Evolutionary conservation across 805 yeast species (phyloP).

Genomic region (Saccharomycopsis fibuligera): DNA sequence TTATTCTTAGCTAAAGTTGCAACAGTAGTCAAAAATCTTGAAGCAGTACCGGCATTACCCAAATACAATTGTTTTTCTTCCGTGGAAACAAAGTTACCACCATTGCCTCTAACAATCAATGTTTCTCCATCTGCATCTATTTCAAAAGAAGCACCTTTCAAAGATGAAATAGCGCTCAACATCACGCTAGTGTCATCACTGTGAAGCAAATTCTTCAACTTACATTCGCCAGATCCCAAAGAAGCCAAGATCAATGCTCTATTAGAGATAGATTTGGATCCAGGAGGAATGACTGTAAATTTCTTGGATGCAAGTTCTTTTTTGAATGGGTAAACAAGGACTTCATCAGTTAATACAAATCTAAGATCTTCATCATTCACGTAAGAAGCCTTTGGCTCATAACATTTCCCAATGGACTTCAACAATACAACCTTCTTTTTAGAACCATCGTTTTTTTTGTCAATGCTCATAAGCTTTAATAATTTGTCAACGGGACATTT

Average conservation of each 20-base stretch:
- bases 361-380: slow-evolving; percentile 77
- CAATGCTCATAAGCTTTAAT: slow-evolving; percentile 84
- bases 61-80: slow-evolving; percentile 66
- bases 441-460: slow-evolving; percentile 92
- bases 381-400: slow-evolving; percentile 79
- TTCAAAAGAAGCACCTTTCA: slow-evolving; percentile 59
- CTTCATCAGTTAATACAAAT: slow-evolving; percentile 77
- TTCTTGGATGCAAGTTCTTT: slow-evolving; percentile 28
- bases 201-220: slow-evolving; percentile 78
- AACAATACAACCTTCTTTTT: slow-evolving; percentile 82
- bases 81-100: slow-evolving; percentile 63
- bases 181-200: slow-evolving; percentile 95
- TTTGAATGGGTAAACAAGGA: slow-evolving; percentile 55
- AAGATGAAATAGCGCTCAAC: slow-evolving; percentile 75
- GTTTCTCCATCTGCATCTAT: slow-evolving; percentile 72
- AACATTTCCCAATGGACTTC: slow-evolving; percentile 81
- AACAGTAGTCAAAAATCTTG: slow-evolving; percentile 87
- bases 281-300: slow-evolving; percentile 74
- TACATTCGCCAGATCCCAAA: slow-evolving; percentile 78
- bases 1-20: slow-evolving; percentile 70
- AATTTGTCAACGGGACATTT: slow-evolving; percentile 71
- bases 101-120: slow-evolving; percentile 75
- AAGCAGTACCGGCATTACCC: slow-evolving; percentile 98
- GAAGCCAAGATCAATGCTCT: slow-evolving; percentile 93
- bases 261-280: slow-evolving; percentile 94